Percentiles rank a stretch among this genome's conserved stretches.
These are phyloP conservation scores for Colletotrichum noveboracense DNA, from an alignment of 2,329 filamentous ascomycete genomes.

Conservation along the genomic window DNA sequence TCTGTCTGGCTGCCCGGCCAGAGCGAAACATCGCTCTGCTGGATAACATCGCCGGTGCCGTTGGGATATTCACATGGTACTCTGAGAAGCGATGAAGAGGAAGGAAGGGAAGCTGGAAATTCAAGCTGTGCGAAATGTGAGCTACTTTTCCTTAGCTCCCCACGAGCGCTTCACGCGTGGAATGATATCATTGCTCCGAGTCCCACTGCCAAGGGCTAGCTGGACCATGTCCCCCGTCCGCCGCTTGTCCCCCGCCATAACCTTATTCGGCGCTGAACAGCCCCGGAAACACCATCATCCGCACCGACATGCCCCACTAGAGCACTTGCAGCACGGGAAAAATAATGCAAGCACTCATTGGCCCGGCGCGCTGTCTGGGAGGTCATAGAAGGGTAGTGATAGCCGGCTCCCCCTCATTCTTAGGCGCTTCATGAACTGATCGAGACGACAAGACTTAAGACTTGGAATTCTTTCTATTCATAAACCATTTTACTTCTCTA, in stretches of 20 bases:
- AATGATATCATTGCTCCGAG: slow-evolving; percentile 12
- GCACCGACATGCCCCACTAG: neutral
- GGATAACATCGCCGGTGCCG: neutral
- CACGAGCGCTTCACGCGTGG: neutral
- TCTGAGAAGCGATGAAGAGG: neutral
- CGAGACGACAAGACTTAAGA: neutral
- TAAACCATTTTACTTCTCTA: neutral
- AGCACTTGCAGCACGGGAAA: slow-evolving; percentile 3
- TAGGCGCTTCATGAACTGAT: neutral
- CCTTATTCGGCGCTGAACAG: neutral
- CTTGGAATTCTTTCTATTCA: no score
- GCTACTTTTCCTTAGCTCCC: neutral
- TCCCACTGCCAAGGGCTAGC: neutral
- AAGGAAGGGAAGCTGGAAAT: neutral
- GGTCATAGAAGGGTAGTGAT: slow-evolving; percentile 11
- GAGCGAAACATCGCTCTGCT: slow-evolving; percentile 13
- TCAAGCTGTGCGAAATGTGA: neutral
- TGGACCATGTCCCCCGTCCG: neutral
- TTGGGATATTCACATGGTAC: neutral
- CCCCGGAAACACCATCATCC: slow-evolving; percentile 8
- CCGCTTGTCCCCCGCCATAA: neutral
- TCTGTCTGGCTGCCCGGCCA: neutral
- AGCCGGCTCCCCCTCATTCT: slow-evolving; percentile 18
- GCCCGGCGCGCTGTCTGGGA: slow-evolving; percentile 9
- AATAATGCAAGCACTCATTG: slow-evolving; percentile 20